Conservation (phyloP, 129 eudicot species). For the Flaveria linearis region DNA sequence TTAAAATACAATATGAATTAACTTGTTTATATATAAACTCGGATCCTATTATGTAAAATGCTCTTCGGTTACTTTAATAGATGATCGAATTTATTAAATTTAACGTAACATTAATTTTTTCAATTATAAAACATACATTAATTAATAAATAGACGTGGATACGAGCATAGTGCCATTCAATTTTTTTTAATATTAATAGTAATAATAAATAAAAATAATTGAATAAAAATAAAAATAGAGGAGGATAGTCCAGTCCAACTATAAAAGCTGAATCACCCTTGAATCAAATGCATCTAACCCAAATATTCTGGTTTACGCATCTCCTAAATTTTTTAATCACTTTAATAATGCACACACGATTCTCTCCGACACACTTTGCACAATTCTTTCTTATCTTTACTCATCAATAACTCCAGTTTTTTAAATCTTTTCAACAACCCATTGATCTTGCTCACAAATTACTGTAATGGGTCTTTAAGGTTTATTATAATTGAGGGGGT, state of each 20-base stretch:
- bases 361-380: constrained; percentile 30
- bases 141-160: not conserved
- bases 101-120: not conserved
- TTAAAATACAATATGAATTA: too few relatives aligned
- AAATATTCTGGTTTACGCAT: constrained; percentile 21
- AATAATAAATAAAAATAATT: too few relatives aligned
- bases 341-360: constrained; percentile 33
- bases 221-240: not conserved
- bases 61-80: too few relatives aligned
- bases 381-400: constrained; percentile 27
- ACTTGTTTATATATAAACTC: too few relatives aligned
- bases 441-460: constrained; percentile 20
- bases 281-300: constrained; percentile 24
- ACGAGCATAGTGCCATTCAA: too few relatives aligned
- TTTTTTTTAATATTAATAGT: too few relatives aligned
- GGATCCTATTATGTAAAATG: too few relatives aligned
- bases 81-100: not conserved
- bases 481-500: constrained; percentile 35
- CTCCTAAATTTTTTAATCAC: constrained; percentile 12
- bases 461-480: constrained; percentile 16
- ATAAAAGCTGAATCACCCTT: constrained; percentile 17
- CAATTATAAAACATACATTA: not conserved
- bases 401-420: constrained; percentile 10
- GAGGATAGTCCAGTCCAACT: not conserved
- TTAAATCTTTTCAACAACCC: constrained; percentile 21